A percentile compares a stretch with the other conserved stretches of the same genome.
These are phyloP conservation scores for Penicillium odoratum DNA, from an alignment of 495 filamentous ascomycete species.

Conservation along the genomic window DNA sequence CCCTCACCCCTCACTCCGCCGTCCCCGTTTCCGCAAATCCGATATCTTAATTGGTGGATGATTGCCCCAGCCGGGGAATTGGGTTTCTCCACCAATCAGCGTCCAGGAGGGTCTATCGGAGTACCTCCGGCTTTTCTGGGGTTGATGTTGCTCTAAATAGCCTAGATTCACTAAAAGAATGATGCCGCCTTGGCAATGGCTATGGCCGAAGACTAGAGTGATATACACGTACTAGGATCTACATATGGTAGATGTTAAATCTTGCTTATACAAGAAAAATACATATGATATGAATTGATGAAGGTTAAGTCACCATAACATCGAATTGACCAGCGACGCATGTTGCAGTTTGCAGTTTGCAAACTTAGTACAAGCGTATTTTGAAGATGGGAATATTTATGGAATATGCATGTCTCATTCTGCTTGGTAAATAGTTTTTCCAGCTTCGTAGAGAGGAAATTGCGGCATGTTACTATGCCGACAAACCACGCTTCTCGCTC, in stretches of 20 bases:
- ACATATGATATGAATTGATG: no score
- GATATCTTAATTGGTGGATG: conserved; percentile 33
- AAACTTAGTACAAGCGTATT: no score
- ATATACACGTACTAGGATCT: no score
- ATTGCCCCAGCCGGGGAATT: conserved; percentile 20
- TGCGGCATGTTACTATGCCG: conserved; percentile 46
- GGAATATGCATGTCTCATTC: background rate
- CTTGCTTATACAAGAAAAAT: no score
- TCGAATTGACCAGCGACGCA: no score
- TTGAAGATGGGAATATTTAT: background rate
- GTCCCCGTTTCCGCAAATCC: conserved; percentile 4
- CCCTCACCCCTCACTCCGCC: conserved; percentile 19
- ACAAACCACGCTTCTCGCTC: conserved; percentile 86
- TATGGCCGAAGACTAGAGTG: no score
- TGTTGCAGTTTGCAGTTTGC: no score
- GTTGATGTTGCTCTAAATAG: conserved; percentile 7
- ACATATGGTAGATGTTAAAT: no score
- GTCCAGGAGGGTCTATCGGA: conserved; percentile 20
- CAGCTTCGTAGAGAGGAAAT: background rate
- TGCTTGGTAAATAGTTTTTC: background rate
- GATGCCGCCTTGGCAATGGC: no score
- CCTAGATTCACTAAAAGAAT: background rate
- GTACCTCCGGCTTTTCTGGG: conserved; percentile 26
- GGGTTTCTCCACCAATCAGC: conserved; percentile 34
- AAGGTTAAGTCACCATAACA: no score